Evolutionary conservation across 106 monocot genomes (phyloP), one percentile per base, ranked within the genome.

Genomic region (Phalaenopsis aphrodite): DNA sequence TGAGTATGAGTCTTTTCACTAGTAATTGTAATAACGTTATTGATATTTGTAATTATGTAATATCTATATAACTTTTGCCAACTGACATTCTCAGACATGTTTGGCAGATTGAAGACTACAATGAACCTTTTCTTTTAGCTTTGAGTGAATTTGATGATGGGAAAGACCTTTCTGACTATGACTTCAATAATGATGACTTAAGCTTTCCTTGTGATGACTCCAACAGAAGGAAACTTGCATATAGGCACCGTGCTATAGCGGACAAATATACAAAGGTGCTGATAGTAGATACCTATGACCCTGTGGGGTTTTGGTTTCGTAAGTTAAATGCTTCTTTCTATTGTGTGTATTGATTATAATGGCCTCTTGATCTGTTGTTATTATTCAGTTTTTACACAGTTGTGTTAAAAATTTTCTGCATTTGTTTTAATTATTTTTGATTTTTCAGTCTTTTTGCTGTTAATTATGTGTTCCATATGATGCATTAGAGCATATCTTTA

Each of bases 211-310:
- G 57, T 84, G 97, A 97, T 88, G 87, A 92, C 79, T 57, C 78
- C 58, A 94, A 88, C 80, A 92, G 88, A 87, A 92, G 89, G 75
- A 97, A 97, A 78, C 89, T 97, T 75, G 92, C 97, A 83, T 94
- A 94, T 74, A 82, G 94, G 56, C 90, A 92, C 68, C 90, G 97
- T 67, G 64, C 85, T 17, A 90, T 93, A 86, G 82, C 85, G 52
- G 83, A 97, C 76, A 97, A 92, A 73, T 97, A 97, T 82, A 49
- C 75, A 78, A 82, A 97, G 97, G 94, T 97, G 80, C 76, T 84
- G 38, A 78, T 82, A 81, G 72, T 21, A 67, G 64, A 68, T 46
- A 73, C 55, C 45, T 79, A 73, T 45, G 66, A 61, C 41, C 47
- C 24, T 52, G 37, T 76, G 76, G 16, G 41, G 78, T 72, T 69